Evolutionary conservation across 2,329 filamentous ascomycete genomes (phyloP).

Genomic region (Macrophomina phaseolina): DNA sequence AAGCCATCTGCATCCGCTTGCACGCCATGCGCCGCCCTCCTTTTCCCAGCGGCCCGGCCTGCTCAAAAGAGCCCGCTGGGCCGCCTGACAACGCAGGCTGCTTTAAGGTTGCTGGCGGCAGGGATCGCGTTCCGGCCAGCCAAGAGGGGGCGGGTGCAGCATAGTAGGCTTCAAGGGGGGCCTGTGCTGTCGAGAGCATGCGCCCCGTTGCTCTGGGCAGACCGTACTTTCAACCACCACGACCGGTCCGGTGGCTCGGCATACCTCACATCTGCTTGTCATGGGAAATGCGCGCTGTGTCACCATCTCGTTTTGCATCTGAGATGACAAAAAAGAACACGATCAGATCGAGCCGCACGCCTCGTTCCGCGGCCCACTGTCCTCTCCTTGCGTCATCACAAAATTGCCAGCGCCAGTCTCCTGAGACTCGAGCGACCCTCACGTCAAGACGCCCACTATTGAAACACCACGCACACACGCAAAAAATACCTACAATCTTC

Average conservation of each 20-base stretch:
- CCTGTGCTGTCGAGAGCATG: not conserved
- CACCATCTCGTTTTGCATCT: not conserved
- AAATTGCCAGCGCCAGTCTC: slow-evolving; percentile 1
- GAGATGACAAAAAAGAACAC: not conserved
- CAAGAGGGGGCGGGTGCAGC: slow-evolving; percentile 6
- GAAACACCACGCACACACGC: slow-evolving; percentile 14
- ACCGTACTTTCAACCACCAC: not conserved
- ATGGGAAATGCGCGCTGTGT: not conserved
- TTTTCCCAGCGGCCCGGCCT: not conserved
- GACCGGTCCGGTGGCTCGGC: not conserved
- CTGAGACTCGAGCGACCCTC: slow-evolving; percentile 25
- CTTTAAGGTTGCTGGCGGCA: slow-evolving; percentile 1
- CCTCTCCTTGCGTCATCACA: slow-evolving; percentile 18
- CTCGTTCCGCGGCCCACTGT: slow-evolving; percentile 7
- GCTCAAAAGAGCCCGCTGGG: not conserved
- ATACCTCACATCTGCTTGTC: not conserved
- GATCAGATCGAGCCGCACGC: slow-evolving; percentile 13
- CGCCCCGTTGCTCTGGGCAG: not conserved
- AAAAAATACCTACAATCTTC: not conserved
- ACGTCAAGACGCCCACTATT: slow-evolving; percentile 14
- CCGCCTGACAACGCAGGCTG: not conserved
- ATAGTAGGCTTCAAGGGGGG: not conserved
- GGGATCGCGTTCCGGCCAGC: slow-evolving; percentile 2
- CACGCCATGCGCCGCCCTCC: not conserved
- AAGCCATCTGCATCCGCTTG: not conserved